phyloP scores from a whole-genome alignment of 1,284 basidiomycete species.

The Microbotryum saponariae region DNA sequence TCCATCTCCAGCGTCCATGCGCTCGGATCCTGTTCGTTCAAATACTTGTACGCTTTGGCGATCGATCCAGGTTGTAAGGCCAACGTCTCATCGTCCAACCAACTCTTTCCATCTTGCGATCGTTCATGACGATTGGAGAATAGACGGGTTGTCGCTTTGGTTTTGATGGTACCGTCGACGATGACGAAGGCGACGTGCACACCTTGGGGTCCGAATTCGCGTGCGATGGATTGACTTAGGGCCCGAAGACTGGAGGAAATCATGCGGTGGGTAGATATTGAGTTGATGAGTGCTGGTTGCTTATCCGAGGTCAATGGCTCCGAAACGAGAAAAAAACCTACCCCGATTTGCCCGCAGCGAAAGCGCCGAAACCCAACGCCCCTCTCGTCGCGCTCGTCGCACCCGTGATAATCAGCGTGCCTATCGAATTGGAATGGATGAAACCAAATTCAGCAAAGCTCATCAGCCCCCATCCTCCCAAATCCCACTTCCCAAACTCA shows the following conservation, averaged over 20 bases:
- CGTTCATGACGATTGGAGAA: conserved; percentile 3
- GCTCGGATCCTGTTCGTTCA: conserved; percentile 51
- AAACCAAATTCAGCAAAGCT: no score
- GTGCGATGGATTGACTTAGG: conserved; percentile 56
- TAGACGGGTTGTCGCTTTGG: conserved; percentile 42
- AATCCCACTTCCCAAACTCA: no score
- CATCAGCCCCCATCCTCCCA: no score
- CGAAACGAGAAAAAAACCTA: not conserved
- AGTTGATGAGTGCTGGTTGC: not conserved
- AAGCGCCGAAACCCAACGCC: conserved; percentile 56
- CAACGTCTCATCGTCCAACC: conserved; percentile 48
- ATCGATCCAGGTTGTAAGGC: conserved; percentile 57
- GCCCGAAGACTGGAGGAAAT: not conserved
- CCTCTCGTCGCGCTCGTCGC: conserved; percentile 63
- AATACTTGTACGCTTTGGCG: conserved; percentile 47
- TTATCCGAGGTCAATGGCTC: no score
- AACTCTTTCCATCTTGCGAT: conserved; percentile 29
- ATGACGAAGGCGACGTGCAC: conserved; percentile 52
- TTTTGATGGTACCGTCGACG: conserved; percentile 51
- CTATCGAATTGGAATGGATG: conserved; percentile 33
- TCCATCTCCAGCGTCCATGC: conserved; percentile 65
- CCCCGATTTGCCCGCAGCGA: conserved; percentile 55
- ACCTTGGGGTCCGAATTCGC: conserved; percentile 69
- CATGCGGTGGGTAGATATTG: not conserved
- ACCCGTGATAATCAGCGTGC: conserved; percentile 67